phyloP scores from a whole-genome alignment of 2,329 filamentous ascomycete species.

The Arthrobotrys iridis region DNA sequence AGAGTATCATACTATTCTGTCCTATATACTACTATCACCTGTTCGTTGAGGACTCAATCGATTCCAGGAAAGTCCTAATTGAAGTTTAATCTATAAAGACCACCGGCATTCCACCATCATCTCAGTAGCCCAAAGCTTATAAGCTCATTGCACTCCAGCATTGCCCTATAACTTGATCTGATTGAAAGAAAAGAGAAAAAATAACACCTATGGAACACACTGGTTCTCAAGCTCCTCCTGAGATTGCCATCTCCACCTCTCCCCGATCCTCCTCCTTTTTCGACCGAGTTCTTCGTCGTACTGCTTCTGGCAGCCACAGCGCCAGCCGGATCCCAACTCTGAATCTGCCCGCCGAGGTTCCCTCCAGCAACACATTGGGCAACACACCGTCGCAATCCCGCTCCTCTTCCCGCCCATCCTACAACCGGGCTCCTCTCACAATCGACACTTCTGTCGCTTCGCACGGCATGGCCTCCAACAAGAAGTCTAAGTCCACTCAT shows the following conservation, averaged over 20 bases:
- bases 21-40: background rate
- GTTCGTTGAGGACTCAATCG: background rate
- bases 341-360: constrained; percentile 26
- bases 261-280: constrained; percentile 48
- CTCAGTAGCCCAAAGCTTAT: background rate
- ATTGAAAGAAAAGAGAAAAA: constrained; percentile 11
- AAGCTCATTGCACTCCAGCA: background rate
- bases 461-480: constrained; percentile 19
- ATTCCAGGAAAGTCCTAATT: constrained; percentile 4
- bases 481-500: constrained; percentile 38
- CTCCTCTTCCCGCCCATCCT: constrained; percentile 45
- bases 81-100: constrained; percentile 7
- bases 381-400: constrained; percentile 46
- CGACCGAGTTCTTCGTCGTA: constrained; percentile 44
- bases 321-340: constrained; percentile 31
- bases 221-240: constrained; percentile 39
- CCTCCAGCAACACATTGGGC: constrained; percentile 28
- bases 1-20: background rate
- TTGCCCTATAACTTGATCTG: background rate
- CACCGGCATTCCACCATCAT: background rate
- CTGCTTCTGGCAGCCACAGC: constrained; percentile 16
- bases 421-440: constrained; percentile 37
- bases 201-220: constrained; percentile 35
- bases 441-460: constrained; percentile 41
- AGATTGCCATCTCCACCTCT: constrained; percentile 47